These are phyloP conservation scores for Magnolia officinalis DNA, from an alignment of 164 flowering plant genomes.

Conservation along the genomic window DNA sequence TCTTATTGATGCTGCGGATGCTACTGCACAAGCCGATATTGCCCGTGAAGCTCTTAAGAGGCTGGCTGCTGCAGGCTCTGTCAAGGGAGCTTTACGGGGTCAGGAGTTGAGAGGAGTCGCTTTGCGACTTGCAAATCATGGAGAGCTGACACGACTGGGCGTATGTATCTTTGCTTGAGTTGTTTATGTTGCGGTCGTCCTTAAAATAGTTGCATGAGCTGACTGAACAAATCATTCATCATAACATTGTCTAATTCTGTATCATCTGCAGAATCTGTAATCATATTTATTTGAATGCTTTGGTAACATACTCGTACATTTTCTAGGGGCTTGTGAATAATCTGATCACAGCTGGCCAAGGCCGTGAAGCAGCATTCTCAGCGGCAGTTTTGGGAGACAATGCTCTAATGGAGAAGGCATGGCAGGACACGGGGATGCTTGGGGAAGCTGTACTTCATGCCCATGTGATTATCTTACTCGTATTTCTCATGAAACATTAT, in stretches of 20 bases:
- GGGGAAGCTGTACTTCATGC: slow-evolving; percentile 97
- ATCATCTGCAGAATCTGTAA: neutral
- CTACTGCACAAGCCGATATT: slow-evolving; percentile 90
- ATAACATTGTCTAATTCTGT: neutral
- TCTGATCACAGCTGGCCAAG: slow-evolving; percentile 73
- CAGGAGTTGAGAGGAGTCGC: slow-evolving; percentile 85
- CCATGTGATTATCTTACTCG: slow-evolving; percentile 49
- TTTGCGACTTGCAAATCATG: slow-evolving; percentile 93
- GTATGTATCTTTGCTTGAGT: slow-evolving; percentile 42
- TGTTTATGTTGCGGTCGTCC: neutral
- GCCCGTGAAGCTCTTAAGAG: slow-evolving; percentile 97
- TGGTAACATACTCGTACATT: neutral
- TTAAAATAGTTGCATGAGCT: neutral
- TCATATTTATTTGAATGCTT: neutral
- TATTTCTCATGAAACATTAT: neutral
- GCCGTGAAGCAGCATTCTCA: slow-evolving; percentile 96
- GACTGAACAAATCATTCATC: neutral
- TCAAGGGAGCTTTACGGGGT: slow-evolving; percentile 85
- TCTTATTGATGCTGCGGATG: slow-evolving; percentile 99
- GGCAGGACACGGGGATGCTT: slow-evolving; percentile 99
- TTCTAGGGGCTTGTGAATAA: slow-evolving; percentile 76
- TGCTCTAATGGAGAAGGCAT: slow-evolving; percentile 97
- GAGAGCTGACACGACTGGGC: slow-evolving; percentile 83
- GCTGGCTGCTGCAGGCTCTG: slow-evolving; percentile 90
- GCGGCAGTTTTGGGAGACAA: slow-evolving; percentile 96